These are phyloP conservation scores for Coniochaeta sp. DNA, from an alignment of 2,329 filamentous ascomycete genomes.

Conservation along the genomic window DNA sequence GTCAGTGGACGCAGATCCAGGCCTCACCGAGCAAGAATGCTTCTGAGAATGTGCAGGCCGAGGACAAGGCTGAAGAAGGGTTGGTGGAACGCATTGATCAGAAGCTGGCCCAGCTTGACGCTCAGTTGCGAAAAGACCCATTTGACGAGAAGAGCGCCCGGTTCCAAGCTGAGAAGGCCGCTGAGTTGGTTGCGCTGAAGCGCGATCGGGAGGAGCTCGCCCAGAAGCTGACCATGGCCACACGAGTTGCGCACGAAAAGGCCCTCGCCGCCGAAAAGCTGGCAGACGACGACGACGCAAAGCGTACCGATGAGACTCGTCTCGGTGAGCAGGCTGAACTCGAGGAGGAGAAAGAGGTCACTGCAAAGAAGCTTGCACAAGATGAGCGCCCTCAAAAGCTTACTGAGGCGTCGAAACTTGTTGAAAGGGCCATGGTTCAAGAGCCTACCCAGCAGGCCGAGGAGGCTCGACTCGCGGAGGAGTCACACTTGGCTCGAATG, in stretches of 20 bases:
- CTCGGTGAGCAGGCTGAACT: no score
- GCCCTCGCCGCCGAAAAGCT: no score
- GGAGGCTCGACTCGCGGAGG: not conserved
- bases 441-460: not conserved
- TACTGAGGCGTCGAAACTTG: not conserved
- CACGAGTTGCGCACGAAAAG: no score
- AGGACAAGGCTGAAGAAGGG: not conserved
- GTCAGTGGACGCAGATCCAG: not conserved
- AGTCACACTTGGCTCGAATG: not conserved
- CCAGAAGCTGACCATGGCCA: not conserved
- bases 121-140: no score
- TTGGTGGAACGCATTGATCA: no score
- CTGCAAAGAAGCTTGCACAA: not conserved
- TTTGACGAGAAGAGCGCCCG: no score
- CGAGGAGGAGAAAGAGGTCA: not conserved
- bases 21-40: not conserved
- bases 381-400: not conserved
- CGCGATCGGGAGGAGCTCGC: not conserved
- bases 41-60: not conserved
- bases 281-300: no score
- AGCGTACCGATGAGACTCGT: no score
- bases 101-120: no score
- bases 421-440: not conserved
- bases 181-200: not conserved
- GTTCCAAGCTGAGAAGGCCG: no score